Base-by-base conservation (phyloP, 2,329 filamentous ascomycete species). In the Aspergillus luchuensis region DNA sequence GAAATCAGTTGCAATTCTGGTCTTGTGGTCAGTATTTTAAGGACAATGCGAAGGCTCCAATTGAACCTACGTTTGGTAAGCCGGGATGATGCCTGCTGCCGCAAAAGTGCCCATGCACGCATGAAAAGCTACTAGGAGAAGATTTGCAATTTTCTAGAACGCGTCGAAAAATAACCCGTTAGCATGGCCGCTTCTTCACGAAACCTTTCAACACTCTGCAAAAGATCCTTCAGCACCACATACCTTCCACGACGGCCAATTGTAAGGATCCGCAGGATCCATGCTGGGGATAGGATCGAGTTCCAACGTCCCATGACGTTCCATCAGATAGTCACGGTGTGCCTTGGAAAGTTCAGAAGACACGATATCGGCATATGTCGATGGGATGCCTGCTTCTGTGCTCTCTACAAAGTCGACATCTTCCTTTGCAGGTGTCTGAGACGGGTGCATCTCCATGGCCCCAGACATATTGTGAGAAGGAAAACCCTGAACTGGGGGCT, bases 31-130 rank as follows among this genome's bases (percentile, higher is more conserved):
- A 50, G 47, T 50, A 17, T 21, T 6, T 3, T 33, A n/a, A 33
- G 8, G 8, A 4, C 15, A 50, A 17, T 10, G 3, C 10, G 25
- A 30, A 50, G 11, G n/a, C 3, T 25, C 3, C 4, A 21, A 5
- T 30, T 1, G 28, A 6, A 25, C 60, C 39, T 54, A 65, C 63
- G 57, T 74, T 49, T 79, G 75, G 70, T 82, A 87, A 4, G 83
- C 84, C 2, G 84, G 82, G 58, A 85, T 84, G 63, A 87, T 85
- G 7, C 78, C 75, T 0, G 83, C 79, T 2, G 84, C 83, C 4
- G 78, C 84, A 66, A 87, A 86, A 8, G 83, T 84, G 50, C 80
- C 79, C 81, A 87, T 87, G 72, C 82, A 82, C 43, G 84, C 82
- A 60, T 87, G 83, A 64, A 85, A 84, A 1, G 84, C 82, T 15